Percentiles rank a stretch among this genome's conserved stretches.
phyloP scores from a whole-genome alignment of 495 filamentous ascomycete species.

The Daldinia bambusicola region DNA sequence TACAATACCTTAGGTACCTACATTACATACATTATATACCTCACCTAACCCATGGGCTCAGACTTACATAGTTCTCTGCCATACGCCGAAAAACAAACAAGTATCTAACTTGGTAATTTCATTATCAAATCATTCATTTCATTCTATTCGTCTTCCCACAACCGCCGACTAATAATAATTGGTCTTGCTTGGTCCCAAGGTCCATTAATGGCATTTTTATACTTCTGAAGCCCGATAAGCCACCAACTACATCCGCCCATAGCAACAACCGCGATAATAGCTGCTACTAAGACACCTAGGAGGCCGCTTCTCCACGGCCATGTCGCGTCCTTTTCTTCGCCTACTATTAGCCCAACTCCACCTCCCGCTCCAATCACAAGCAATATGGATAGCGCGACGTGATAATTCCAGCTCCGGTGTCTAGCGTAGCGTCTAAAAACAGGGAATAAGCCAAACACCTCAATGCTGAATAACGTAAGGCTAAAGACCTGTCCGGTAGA shows the following conservation, averaged over 20 bases:
- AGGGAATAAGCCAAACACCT: slow-evolving; percentile 96
- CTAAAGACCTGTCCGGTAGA: slow-evolving; percentile 95
- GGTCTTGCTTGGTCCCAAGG: slow-evolving; percentile 98
- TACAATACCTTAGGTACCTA: no score
- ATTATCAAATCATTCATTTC: background rate
- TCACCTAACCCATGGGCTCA: background rate
- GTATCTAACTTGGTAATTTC: no score
- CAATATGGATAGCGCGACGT: slow-evolving; percentile 78
- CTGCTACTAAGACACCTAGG: slow-evolving; percentile 75
- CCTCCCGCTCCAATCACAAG: slow-evolving; percentile 81
- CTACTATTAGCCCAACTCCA: slow-evolving; percentile 76
- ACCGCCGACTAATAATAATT: slow-evolving; percentile 68
- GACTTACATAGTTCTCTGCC: background rate
- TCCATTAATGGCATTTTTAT: slow-evolving; percentile 98
- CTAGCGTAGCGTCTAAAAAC: slow-evolving; percentile 90
- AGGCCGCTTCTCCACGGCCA: slow-evolving; percentile 80
- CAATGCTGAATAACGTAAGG: slow-evolving; percentile 93
- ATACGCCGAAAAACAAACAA: no score
- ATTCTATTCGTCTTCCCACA: slow-evolving; percentile 59
- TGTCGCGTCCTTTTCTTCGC: slow-evolving; percentile 47
- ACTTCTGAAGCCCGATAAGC: slow-evolving; percentile 96
- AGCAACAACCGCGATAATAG: slow-evolving; percentile 70
- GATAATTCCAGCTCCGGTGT: slow-evolving; percentile 84
- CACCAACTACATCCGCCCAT: slow-evolving; percentile 98
- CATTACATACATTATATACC: no score